Conservation (phyloP, 2,329 filamentous ascomycete species). For the Aspergillus sp. region DNA sequence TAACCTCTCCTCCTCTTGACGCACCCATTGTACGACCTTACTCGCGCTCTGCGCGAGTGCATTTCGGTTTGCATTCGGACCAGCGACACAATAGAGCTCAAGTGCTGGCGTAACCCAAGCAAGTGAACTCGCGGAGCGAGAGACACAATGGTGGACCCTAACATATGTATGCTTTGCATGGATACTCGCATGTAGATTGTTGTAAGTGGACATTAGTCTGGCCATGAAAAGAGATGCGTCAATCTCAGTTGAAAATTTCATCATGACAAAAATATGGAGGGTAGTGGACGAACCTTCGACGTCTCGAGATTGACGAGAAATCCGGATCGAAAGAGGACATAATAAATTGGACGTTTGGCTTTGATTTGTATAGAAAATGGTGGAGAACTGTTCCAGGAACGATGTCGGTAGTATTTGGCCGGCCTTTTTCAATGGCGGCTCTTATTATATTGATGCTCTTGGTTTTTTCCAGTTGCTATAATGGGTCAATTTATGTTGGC, state of each 20-base stretch:
- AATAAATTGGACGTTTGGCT: conserved; percentile 88
- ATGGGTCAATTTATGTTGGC: conserved; percentile 19
- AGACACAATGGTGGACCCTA: conserved; percentile 75
- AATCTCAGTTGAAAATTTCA: too few relatives aligned
- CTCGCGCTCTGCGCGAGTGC: conserved; percentile 79
- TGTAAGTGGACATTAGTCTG: conserved; percentile 73
- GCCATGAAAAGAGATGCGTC: neutral
- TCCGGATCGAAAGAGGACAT: conserved; percentile 73
- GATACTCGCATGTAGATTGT: conserved; percentile 72
- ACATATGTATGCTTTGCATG: conserved; percentile 77
- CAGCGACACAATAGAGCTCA: conserved; percentile 91
- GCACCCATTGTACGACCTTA: conserved; percentile 83
- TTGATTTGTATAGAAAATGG: conserved; percentile 94
- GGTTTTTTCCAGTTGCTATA: conserved; percentile 63
- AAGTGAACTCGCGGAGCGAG: conserved; percentile 66
- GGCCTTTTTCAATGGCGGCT: conserved; percentile 60
- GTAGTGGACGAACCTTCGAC: conserved; percentile 47
- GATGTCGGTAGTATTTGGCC: conserved; percentile 64
- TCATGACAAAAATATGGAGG: neutral
- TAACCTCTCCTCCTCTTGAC: conserved; percentile 81
- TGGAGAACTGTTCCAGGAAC: conserved; percentile 70
- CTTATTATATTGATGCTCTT: conserved; percentile 68
- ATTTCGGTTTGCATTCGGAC: conserved; percentile 54
- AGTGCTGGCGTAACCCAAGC: conserved; percentile 89
- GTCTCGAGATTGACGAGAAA: conserved; percentile 53